These are phyloP conservation scores for Lotus japonicus DNA, from an alignment of 306 rosid species.

Conservation along the genomic window DNA sequence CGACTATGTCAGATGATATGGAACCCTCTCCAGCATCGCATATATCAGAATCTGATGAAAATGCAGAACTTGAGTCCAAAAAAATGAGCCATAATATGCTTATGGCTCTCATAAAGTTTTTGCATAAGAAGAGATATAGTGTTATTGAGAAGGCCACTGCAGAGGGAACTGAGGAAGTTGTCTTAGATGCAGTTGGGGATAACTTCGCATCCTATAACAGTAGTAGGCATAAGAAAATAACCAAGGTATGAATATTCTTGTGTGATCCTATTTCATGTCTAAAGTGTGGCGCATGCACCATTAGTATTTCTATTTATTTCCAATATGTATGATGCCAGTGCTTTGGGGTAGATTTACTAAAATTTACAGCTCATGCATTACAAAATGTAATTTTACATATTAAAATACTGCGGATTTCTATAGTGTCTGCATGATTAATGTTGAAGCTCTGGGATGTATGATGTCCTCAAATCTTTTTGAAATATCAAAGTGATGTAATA, in stretches of 20 bases:
- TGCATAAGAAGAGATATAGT: constrained; percentile 77
- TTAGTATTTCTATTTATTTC: background rate
- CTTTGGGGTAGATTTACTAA: constrained; percentile 3
- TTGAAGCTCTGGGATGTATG: constrained; percentile 5
- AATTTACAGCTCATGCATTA: background rate
- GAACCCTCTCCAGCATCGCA: constrained; percentile 42
- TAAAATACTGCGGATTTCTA: background rate
- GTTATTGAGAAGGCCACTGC: constrained; percentile 92
- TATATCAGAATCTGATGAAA: constrained; percentile 58
- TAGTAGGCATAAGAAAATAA: constrained; percentile 58
- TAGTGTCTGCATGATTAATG: background rate
- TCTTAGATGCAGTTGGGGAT: constrained; percentile 85
- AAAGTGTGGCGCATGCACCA: background rate
- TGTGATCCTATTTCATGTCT: background rate
- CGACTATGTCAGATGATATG: constrained; percentile 84
- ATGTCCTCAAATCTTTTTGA: background rate
- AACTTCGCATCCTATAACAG: constrained; percentile 37
- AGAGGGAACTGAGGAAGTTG: constrained; percentile 97
- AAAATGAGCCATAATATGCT: constrained; percentile 90
- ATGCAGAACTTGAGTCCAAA: constrained; percentile 64
- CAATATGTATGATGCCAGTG: background rate
- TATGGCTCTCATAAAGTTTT: constrained; percentile 91
- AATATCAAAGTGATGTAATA: background rate
- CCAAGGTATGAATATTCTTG: constrained; percentile 44
- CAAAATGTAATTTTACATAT: background rate